phyloP scores from a whole-genome alignment of 345 rosid species.

The Hypericum androsaemum region DNA sequence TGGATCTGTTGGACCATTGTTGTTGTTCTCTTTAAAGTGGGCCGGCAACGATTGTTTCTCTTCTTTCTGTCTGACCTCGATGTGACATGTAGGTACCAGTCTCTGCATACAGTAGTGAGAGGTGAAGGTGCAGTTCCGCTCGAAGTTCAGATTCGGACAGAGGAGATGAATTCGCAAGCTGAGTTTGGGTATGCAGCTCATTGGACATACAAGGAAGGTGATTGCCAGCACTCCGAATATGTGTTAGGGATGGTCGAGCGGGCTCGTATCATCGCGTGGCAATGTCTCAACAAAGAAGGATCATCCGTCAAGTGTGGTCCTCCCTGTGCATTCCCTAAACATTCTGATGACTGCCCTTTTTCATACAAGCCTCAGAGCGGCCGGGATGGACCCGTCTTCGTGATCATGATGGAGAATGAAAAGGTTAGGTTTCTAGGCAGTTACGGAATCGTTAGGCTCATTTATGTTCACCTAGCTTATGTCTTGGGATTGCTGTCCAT shows the following conservation, averaged over 20 bases:
- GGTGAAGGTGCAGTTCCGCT: constrained; percentile 67
- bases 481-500: too few relatives aligned
- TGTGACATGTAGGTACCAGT: constrained; percentile 52
- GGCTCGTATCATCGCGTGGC: constrained; percentile 95
- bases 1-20: too few relatives aligned
- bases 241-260: constrained; percentile 97
- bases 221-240: constrained; percentile 62
- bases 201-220: constrained; percentile 96
- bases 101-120: constrained; percentile 80
- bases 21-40: neutral
- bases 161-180: constrained; percentile 93
- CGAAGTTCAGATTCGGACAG: constrained; percentile 93
- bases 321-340: constrained; percentile 72
- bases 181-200: constrained; percentile 97
- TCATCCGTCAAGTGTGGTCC: constrained; percentile 39
- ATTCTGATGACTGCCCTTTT: constrained; percentile 62
- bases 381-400: constrained; percentile 66
- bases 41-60: neutral
- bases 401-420: constrained; percentile 74
- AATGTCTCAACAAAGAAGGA: constrained; percentile 65
- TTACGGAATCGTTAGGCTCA: too few relatives aligned
- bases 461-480: too few relatives aligned
- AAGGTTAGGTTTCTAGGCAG: constrained; percentile 38
- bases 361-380: constrained; percentile 52
- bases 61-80: constrained; percentile 16